Percentiles rank a stretch among this genome's conserved stretches.
phyloP scores from a whole-genome alignment of 768 basidiomycete genomes.

The Lactarius indigo region DNA sequence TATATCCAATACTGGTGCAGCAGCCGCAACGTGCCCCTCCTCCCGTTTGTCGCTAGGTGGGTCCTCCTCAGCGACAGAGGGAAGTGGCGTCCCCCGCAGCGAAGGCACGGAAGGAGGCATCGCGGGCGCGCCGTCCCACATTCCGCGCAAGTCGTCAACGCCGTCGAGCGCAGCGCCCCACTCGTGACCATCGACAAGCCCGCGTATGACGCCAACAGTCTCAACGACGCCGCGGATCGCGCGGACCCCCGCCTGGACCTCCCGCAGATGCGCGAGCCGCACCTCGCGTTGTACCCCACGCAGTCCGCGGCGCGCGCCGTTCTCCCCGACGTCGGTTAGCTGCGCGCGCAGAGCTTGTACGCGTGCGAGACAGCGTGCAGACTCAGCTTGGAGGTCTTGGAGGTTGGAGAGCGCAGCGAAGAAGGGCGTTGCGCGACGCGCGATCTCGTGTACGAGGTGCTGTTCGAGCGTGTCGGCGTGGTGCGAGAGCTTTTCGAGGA shows the following conservation, averaged over 20 bases:
- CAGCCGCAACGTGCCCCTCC: slow-evolving; percentile 1
- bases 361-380: slow-evolving; percentile 72
- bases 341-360: slow-evolving; percentile 69
- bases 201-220: slow-evolving; percentile 65
- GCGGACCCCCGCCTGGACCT: slow-evolving; percentile 58
- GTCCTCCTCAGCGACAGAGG: slow-evolving; percentile 36
- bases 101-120: not conserved
- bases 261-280: slow-evolving; percentile 55
- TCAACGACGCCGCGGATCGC: slow-evolving; percentile 72
- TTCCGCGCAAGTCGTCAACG: slow-evolving; percentile 59
- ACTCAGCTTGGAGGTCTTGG: slow-evolving; percentile 88
- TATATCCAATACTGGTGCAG: slow-evolving; percentile 31
- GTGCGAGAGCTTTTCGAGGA: slow-evolving; percentile 87
- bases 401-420: slow-evolving; percentile 95
- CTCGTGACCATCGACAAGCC: slow-evolving; percentile 78
- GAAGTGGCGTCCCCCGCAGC: slow-evolving; percentile 3
- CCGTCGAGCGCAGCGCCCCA: slow-evolving; percentile 83
- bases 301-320: slow-evolving; percentile 75
- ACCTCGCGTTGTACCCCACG: slow-evolving; percentile 64
- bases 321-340: slow-evolving; percentile 71
- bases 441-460: slow-evolving; percentile 91
- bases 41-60: slow-evolving; percentile 23
- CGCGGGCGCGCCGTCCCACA: slow-evolving; percentile 42
- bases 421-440: slow-evolving; percentile 86
- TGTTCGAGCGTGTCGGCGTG: slow-evolving; percentile 93